These are phyloP conservation scores for Buddleja alternifolia DNA, from an alignment of 257 asterid species.

Conservation along the genomic window DNA sequence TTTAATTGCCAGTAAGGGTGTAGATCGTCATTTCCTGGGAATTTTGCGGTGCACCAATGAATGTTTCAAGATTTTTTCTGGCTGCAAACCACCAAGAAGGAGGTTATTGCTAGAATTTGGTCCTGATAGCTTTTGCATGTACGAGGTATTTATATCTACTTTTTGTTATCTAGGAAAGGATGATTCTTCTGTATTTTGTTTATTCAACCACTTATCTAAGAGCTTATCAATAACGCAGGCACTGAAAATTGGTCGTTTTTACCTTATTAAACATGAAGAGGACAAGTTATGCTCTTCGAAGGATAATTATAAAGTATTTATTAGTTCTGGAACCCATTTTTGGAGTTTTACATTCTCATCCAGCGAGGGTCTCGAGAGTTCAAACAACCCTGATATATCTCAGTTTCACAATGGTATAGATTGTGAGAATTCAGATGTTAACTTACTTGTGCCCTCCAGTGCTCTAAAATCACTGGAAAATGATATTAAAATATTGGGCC, in stretches of 20 bases:
- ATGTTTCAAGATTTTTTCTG: slow-evolving; percentile 37
- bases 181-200: not conserved
- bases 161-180: slow-evolving; percentile 14
- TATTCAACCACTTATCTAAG: slow-evolving; percentile 19
- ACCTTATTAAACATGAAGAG: slow-evolving; percentile 57
- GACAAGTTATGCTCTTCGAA: slow-evolving; percentile 44
- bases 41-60: slow-evolving; percentile 46
- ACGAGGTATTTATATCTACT: slow-evolving; percentile 53
- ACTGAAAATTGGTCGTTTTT: slow-evolving; percentile 63
- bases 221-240: slow-evolving; percentile 53
- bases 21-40: slow-evolving; percentile 42
- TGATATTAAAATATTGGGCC: slow-evolving; percentile 31
- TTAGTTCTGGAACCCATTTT: slow-evolving; percentile 50
- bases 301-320: slow-evolving; percentile 39
- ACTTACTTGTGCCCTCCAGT: slow-evolving; percentile 48
- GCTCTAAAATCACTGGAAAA: slow-evolving; percentile 49
- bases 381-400: slow-evolving; percentile 36
- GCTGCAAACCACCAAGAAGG: slow-evolving; percentile 46
- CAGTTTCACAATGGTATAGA: slow-evolving; percentile 13
- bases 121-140: slow-evolving; percentile 51
- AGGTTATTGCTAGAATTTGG: slow-evolving; percentile 66
- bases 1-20: slow-evolving; percentile 44
- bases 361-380: slow-evolving; percentile 40
- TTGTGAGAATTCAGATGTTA: slow-evolving; percentile 50
- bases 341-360: slow-evolving; percentile 62